A percentile compares a stretch with the other conserved stretches of the same genome.
These are phyloP conservation scores for Coemansia furcata DNA, from an alignment of 192 early-diverging fungal genomes.

Conservation along the genomic window DNA sequence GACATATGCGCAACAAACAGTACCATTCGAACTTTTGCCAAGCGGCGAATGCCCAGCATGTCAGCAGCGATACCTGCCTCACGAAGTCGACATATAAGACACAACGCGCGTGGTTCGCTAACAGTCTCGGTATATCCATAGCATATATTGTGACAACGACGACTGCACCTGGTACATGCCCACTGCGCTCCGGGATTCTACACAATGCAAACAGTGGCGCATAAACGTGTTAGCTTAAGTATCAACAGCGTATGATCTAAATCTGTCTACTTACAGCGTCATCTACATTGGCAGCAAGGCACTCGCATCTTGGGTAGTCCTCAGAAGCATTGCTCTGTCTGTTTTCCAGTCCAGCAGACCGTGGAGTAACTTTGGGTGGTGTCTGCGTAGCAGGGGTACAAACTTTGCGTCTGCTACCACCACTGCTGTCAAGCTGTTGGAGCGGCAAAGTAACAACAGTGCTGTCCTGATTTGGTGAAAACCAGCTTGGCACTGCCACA, in stretches of 20 bases:
- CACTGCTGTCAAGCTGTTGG: too few relatives aligned
- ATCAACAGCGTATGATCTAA: background rate
- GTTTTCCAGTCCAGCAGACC: too few relatives aligned
- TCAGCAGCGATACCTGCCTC: background rate
- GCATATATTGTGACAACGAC: slow-evolving; percentile 23
- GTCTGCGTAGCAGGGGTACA: background rate
- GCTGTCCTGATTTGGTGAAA: background rate
- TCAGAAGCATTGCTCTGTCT: too few relatives aligned
- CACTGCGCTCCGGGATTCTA: slow-evolving; percentile 14
- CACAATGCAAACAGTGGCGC: background rate
- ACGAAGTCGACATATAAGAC: slow-evolving; percentile 24
- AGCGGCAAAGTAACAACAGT: background rate
- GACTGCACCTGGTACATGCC: slow-evolving; percentile 32
- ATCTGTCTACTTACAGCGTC: slow-evolving; percentile 5
- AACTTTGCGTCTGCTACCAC: background rate
- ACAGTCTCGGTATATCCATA: slow-evolving; percentile 11
- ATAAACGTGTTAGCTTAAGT: background rate
- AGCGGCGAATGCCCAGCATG: slow-evolving; percentile 6
- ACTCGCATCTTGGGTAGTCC: slow-evolving; percentile 7
- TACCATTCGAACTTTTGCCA: slow-evolving; percentile 22
- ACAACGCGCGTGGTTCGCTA: background rate
- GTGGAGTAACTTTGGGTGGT: background rate
- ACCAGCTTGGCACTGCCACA: slow-evolving; percentile 21
- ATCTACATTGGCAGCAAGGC: background rate
- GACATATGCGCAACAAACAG: background rate